phyloP scores from a whole-genome alignment of 345 rosid species.

The rapeseed (Brassica napus) region DNA sequence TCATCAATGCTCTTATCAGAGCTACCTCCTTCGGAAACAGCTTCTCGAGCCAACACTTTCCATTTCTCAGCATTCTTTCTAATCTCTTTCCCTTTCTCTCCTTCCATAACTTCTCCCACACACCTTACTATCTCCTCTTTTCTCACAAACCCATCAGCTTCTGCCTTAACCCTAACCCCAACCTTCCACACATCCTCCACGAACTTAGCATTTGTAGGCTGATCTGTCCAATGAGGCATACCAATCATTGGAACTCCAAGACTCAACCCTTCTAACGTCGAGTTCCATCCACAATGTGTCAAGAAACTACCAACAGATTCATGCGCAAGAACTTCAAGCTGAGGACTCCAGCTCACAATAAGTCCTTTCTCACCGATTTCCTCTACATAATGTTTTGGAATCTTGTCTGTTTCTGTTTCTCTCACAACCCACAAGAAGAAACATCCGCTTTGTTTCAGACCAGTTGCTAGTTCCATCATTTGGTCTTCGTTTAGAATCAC shows the following conservation, averaged over 20 bases:
- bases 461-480: conserved; percentile 53
- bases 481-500: conserved; percentile 47
- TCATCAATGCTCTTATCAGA: conserved; percentile 50
- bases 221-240: conserved; percentile 46
- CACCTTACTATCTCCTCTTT: conserved; percentile 53
- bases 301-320: conserved; percentile 48
- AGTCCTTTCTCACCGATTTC: conserved; percentile 45
- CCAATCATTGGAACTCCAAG: conserved; percentile 47
- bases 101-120: conserved; percentile 56
- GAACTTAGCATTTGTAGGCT: conserved; percentile 44
- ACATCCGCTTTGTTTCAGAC: conserved; percentile 39
- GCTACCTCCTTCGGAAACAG: conserved; percentile 58
- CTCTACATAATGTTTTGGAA: conserved; percentile 37
- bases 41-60: conserved; percentile 52
- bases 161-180: conserved; percentile 43
- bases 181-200: conserved; percentile 50
- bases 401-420: conserved; percentile 47
- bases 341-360: conserved; percentile 57
- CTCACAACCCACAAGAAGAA: conserved; percentile 63
- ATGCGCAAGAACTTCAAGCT: conserved; percentile 52
- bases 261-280: conserved; percentile 34
- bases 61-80: conserved; percentile 48
- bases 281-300: conserved; percentile 62
- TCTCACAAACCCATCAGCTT: conserved; percentile 37
- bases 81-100: conserved; percentile 44